Evolutionary conservation across 495 filamentous ascomycete genomes (phyloP), one percentile per base, ranked within the genome.

Genomic region (Neurospora intermedia): DNA sequence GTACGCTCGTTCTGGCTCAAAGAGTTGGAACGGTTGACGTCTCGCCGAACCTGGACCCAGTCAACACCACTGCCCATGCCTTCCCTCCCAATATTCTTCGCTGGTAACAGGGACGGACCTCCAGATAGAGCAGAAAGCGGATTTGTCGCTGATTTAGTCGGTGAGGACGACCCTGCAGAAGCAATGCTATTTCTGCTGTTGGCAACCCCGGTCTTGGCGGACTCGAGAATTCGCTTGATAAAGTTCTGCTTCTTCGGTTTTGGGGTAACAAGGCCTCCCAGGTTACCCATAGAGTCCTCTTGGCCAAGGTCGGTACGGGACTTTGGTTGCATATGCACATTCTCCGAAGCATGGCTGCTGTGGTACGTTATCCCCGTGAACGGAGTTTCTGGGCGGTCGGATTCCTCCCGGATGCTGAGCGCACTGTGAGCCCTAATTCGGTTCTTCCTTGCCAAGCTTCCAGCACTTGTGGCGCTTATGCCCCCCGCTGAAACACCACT

Each of bases 141-240:
- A 66, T 66, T 66, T 18, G 54, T 18, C 23, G 54, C 7, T 18
- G 54, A 66, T 66, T 66, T 66, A 0, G 62, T 8, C 4, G 73
- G 69, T 15, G 75, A 71, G 0, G 79, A 74, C 8, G 81, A 78
- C 46, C 90, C 89, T 5, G 88, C 86, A 35, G 88, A 86, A 31
- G 90, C 91, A 70, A 97, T 94, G 74, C 91, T 96, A 72, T 92
- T 94, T 75, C 96, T 89, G 38, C 93, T 92, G 77, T 90, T 95
- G 2, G 96, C 96, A 11, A 97, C 94, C 16, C 92, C 92, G 0
- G 96, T 97, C 82, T 96, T 97, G 13, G 95, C 96, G 11, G 93
- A 92, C 72, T 98, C 95, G 43, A 98, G 88, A 70, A 99, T 94
- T 76, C 96, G 96, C 82, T 96, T 97, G 82, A 99, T 93, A 78